Conservation (phyloP, 345 rosid species). For the Dovyalis caffra region DNA sequence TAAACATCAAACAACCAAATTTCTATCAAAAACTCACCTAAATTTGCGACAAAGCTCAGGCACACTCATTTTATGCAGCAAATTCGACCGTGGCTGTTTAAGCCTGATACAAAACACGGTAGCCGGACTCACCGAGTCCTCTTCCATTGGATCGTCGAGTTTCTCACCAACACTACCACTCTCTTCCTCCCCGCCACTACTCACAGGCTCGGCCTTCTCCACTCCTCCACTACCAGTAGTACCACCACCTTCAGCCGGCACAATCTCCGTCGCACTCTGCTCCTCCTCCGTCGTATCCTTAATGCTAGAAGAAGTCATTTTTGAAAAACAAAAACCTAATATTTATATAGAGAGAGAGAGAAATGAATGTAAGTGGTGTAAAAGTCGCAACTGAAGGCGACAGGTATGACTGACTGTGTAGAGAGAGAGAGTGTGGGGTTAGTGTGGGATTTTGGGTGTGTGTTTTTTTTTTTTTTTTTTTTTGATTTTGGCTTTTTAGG, state of each 20-base stretch:
- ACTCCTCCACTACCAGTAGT: background rate
- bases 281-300: conserved; percentile 19
- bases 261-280: background rate
- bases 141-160: conserved; percentile 66
- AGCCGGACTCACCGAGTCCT: conserved; percentile 71
- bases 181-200: conserved; percentile 23
- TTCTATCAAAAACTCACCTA: conserved; percentile 38
- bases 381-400: conserved; percentile 95
- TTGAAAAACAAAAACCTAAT: conserved; percentile 45
- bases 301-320: conserved; percentile 40
- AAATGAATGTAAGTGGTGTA: conserved; percentile 45
- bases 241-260: background rate
- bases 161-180: conserved; percentile 24
- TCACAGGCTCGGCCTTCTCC: background rate
- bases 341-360: conserved; percentile 25
- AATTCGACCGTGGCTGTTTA: conserved; percentile 79
- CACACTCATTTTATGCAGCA: conserved; percentile 86
- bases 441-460: conserved; percentile 11
- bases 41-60: conserved; percentile 90
- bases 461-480: background rate
- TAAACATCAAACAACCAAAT: background rate
- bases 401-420: conserved; percentile 59
- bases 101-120: conserved; percentile 85
- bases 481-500: background rate
- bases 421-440: conserved; percentile 58